These are phyloP conservation scores for Naganishia kalamii DNA, from an alignment of 768 basidiomycete genomes.

Conservation along the genomic window DNA sequence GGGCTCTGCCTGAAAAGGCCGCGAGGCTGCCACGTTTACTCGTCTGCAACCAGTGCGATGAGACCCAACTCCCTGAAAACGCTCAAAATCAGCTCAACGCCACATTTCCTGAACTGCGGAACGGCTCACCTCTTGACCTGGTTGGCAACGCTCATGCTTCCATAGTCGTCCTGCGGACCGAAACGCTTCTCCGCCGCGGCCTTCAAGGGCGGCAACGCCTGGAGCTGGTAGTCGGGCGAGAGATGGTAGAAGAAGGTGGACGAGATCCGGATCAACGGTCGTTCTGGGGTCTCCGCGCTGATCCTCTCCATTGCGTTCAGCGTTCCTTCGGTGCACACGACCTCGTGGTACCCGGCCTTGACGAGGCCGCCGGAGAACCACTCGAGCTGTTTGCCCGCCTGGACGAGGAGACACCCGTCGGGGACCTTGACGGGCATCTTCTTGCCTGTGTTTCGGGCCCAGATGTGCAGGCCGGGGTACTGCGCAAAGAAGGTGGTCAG, in stretches of 20 bases:
- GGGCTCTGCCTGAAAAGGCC: neutral
- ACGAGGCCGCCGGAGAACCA: slow-evolving; percentile 66
- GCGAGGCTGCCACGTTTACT: neutral
- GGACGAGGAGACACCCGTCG: slow-evolving; percentile 73
- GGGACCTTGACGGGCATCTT: slow-evolving; percentile 83
- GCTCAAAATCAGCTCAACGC: neutral
- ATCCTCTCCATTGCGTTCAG: slow-evolving; percentile 62
- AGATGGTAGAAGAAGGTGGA: slow-evolving; percentile 96
- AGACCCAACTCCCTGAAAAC: slow-evolving; percentile 39
- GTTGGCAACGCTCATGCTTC: slow-evolving; percentile 77
- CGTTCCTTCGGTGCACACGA: slow-evolving; percentile 78
- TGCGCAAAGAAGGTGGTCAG: neutral
- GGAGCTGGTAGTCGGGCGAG: slow-evolving; percentile 73
- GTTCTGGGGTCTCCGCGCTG: slow-evolving; percentile 57
- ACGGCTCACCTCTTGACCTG: slow-evolving; percentile 58
- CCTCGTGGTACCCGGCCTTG: slow-evolving; percentile 90
- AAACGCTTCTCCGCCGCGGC: slow-evolving; percentile 52
- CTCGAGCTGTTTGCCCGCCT: slow-evolving; percentile 93
- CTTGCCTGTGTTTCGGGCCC: slow-evolving; percentile 90
- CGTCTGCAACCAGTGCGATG: slow-evolving; percentile 37
- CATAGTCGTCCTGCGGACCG: slow-evolving; percentile 53
- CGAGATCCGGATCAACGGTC: slow-evolving; percentile 91
- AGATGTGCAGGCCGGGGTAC: slow-evolving; percentile 83
- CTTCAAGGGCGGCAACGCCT: slow-evolving; percentile 56
- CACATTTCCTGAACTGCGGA: neutral